Percentiles rank a stretch among this genome's conserved stretches.
These are phyloP conservation scores for Heracleum sosnowskyi DNA, from an alignment of 129 eudicot genomes.

Conservation along the genomic window DNA sequence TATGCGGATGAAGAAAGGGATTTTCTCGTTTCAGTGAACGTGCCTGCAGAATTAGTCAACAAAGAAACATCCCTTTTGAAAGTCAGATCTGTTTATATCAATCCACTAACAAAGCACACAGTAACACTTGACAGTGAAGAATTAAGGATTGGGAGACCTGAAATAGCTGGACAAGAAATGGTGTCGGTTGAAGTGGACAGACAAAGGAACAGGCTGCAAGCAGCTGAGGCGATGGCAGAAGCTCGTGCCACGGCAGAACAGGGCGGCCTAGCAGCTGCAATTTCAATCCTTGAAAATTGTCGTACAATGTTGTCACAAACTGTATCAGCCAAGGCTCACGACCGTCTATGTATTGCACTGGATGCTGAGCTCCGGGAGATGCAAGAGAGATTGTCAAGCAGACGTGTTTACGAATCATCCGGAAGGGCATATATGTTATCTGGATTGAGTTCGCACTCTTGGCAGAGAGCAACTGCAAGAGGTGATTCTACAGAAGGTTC, in stretches of 20 bases:
- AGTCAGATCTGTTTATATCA: neutral
- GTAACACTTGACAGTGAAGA: neutral
- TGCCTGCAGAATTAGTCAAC: neutral
- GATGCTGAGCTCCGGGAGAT: neutral
- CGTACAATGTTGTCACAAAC: neutral
- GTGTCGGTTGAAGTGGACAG: constrained; percentile 4
- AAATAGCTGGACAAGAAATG: neutral
- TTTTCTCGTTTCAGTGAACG: neutral
- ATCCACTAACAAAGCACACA: neutral
- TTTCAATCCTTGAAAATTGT: neutral
- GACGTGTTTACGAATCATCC: neutral
- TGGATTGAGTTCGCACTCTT: constrained; percentile 1
- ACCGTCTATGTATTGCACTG: neutral
- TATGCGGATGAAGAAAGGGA: constrained; percentile 10
- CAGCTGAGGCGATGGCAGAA: constrained; percentile 7
- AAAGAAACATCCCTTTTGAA: neutral
- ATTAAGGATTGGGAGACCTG: neutral
- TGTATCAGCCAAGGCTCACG: constrained; percentile 1
- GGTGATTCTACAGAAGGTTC: constrained; percentile 5
- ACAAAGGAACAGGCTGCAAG: neutral
- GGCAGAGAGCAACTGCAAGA: constrained; percentile 9
- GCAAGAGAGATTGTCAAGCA: constrained; percentile 4
- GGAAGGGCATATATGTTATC: constrained; percentile 6
- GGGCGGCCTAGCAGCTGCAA: neutral
- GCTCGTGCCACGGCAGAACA: neutral